Base-by-base conservation (phyloP, 768 basidiomycete species). In the Fibroporia radiculosa region DNA sequence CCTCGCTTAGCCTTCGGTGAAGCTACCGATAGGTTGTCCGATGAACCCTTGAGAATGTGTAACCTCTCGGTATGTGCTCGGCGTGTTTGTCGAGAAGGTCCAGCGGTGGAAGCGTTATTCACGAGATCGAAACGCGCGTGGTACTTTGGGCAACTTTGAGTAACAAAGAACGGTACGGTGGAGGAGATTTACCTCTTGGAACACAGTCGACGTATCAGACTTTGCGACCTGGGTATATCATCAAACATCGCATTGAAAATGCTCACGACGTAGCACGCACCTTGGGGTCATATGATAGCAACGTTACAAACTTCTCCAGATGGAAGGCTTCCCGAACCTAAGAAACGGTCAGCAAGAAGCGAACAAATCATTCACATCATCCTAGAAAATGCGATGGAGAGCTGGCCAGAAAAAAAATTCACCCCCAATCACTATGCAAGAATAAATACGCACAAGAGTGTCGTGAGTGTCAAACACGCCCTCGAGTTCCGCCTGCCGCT, bases 271-370 rank as follows among this genome's bases (percentile, higher is more conserved):
- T 16, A 25, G 36, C 42, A 58, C 77, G 28, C 49, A 86, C 85
- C 62, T 69, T 62, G 7, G 92, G 93, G 62, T 93, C 75, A 60
- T 80, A 97, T 16, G 70, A 72, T 27, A 92, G 64, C 68, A 95
- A 71, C 20, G 75, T 80, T 2, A 79, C 75, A 58, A 85, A 93
- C 47, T 82, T 71, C 51, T 93, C 84, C 64, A 95, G 72, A 58
- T 97, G 93, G 62, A 93, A 97, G 47, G 78, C 70, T 63, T 97
- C 90, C 48, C 93, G 78, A 38, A 95, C 72, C 84, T 91, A 49
- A 32, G 29, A 31, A 8, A 31, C 29, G 29, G 29, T 31, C 8
- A n/a, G n/a, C n/a, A n/a, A 31, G 29, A 8, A n/a, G 29, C 29
- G 29, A n/a, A n/a, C 29, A 31, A n/a, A 8, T 8, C 29, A n/a